Base-by-base conservation (phyloP, 257 asterid genomes). In the Scutellaria baicalensis region DNA sequence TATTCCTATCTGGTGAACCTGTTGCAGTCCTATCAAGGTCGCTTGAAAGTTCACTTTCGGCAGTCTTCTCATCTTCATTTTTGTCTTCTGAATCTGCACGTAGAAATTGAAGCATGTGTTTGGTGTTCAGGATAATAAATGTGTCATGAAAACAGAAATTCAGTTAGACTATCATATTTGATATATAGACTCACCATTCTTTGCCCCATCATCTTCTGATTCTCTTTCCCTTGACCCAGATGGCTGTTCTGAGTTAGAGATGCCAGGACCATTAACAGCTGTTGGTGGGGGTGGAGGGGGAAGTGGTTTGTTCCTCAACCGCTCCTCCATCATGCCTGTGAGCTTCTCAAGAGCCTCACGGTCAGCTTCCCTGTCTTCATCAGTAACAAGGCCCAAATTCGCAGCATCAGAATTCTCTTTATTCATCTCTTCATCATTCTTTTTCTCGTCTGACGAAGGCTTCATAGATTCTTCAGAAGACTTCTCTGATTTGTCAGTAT, bases 281-380 rank as follows among this genome's bases (percentile, higher is more conserved):
- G 69, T 57, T 60, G 63, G 89, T 14, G 96, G 84, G 59, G 90
- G 95, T 55, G 93, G 99, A 48, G 99, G 99, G 8, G 97, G 97
- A 59, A 88, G 82, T 55, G 97, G 99, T 55, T 77, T 88, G 80
- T 69, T 89, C 84, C 78, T 94, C 83, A 91, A 62, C 76, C 99
- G 86, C 86, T 94, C 99, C 77, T 91, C 97, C 71, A 89, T 61
- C 93, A 94, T 85, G 66, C 76, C 83, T 23, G 76, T 83, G 68
- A 94, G 83, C 83, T 91, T 88, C 66, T 83, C 96, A 78, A 71
- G 68, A 70, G 88, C 92, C 75, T 79, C 95, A 35, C 75, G 77
- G 70, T 94, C 99, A 66, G 86, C 86, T 73, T 83, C 80, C 72
- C 77, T 83, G 84, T 88, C 98, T 75, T 83, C 95, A 31, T 91